Base-by-base conservation (phyloP, 495 filamentous ascomycete genomes). In the Penicillium argentinense region DNA sequence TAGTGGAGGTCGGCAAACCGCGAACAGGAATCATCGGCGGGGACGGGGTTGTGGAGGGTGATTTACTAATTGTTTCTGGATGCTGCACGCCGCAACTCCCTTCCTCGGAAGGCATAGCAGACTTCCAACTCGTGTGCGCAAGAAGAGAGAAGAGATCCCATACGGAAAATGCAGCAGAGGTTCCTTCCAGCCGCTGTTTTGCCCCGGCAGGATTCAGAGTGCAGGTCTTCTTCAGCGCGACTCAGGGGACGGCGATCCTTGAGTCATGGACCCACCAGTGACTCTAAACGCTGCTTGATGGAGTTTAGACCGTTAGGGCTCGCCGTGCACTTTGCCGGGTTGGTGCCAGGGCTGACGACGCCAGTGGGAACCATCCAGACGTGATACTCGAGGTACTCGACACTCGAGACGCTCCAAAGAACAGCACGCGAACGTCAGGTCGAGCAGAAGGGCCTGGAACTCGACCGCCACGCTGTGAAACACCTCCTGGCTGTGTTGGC, bases 341-440 rank as follows among this genome's bases (percentile, higher is more conserved):
- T 40, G 39, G 16, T 21, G 12, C n/a, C 23, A 33, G 18, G 30
- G 56, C 53, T 60, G 49, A 60, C 56, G 56, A 60, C 45, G 56
- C 51, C 40, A 24, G 11, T 27, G 21, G 22, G 16, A 37, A 28
- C 17, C 4, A 21, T 38, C 9, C 22, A 39, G 14, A 17, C 21
- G 5, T 14, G 34, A 4, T 17, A 46, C 32, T 16, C 11, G 13
- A 21, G n/a, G 18, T 3, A 22, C 19, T 18, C 28, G 27, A 44
- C 41, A 27, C 29, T 9, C 29, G 5, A n/a, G 4, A 23, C 19
- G 1, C 13, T 4, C 26, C 12, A 18, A 21, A 19, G 18, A 29
- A 21, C 16, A 16, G 25, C 12, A 21, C 19, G 11, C n/a, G 17
- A 11, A 18, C 14, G 4, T 19, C 16, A 4, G 28, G 14, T 7